Percentiles rank a stretch among this genome's conserved stretches.
Conservation (phyloP, 1,284 basidiomycete species). For the Pholiota adiposa region DNA sequence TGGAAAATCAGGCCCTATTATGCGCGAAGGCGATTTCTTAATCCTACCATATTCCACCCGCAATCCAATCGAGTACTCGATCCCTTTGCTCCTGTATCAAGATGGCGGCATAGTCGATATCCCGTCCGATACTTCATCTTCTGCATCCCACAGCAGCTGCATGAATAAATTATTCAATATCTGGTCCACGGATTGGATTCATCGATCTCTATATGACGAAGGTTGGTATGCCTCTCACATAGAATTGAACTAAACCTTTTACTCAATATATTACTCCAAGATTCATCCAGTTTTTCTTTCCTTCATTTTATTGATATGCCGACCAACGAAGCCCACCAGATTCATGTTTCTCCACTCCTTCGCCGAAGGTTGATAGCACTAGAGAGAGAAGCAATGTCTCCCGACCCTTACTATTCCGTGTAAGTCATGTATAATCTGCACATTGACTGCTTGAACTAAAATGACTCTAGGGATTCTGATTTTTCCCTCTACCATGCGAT, state of each 20-base stretch:
- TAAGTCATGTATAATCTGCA: conserved; percentile 37
- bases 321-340: conserved; percentile 64
- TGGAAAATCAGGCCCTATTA: conserved; percentile 80
- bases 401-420: conserved; percentile 52
- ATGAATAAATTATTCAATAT: conserved; percentile 85
- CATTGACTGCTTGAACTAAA: conserved; percentile 12
- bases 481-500: conserved; percentile 53
- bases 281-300: conserved; percentile 72
- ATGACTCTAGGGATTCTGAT: conserved; percentile 51
- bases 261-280: conserved; percentile 27
- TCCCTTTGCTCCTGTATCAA: conserved; percentile 82
- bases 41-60: conserved; percentile 84
- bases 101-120: conserved; percentile 79
- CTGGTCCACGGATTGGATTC: conserved; percentile 86
- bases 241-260: background rate
- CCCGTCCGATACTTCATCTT: conserved; percentile 61
- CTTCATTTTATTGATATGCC: conserved; percentile 70
- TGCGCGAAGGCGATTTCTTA: conserved; percentile 86
- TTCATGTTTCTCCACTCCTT: conserved; percentile 64
- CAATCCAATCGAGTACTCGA: conserved; percentile 81
- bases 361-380: conserved; percentile 53
- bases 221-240: conserved; percentile 46
- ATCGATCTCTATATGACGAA: conserved; percentile 69
- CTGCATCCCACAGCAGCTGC: conserved; percentile 63
- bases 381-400: conserved; percentile 46